Conservation (phyloP, 2,329 filamentous ascomycete genomes). For the Onygena corvina region DNA sequence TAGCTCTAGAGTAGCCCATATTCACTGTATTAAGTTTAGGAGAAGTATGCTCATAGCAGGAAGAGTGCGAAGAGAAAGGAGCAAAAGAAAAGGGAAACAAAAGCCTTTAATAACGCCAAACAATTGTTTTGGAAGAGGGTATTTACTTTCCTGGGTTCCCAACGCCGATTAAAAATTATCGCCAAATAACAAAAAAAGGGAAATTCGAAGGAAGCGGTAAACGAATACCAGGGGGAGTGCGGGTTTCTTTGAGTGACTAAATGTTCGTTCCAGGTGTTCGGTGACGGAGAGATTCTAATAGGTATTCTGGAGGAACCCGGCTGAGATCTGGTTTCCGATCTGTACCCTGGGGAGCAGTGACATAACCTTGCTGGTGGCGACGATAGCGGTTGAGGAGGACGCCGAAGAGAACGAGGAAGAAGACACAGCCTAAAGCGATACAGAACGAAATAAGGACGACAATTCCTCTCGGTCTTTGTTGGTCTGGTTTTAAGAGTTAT, state of each 20-base stretch:
- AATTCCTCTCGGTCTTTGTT: conserved; percentile 35
- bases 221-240: conserved; percentile 8
- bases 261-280: conserved; percentile 27
- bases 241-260: background rate
- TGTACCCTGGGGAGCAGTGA: conserved; percentile 34
- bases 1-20: conserved; percentile 11
- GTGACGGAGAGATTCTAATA: conserved; percentile 32
- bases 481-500: conserved; percentile 18
- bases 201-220: background rate
- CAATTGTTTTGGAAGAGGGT: conserved; percentile 25
- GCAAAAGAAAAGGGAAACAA: conserved; percentile 16
- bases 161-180: conserved; percentile 19
- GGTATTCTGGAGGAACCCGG: conserved; percentile 36
- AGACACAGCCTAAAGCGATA: conserved; percentile 37
- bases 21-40: conserved; percentile 14
- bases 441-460: conserved; percentile 38
- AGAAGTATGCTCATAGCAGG: conserved; percentile 16
- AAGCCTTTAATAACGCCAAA: conserved; percentile 4
- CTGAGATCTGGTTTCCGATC: conserved; percentile 37
- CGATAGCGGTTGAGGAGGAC: conserved; percentile 39
- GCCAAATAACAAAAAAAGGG: conserved; percentile 16
- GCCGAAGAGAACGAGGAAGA: conserved; percentile 37
- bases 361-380: conserved; percentile 37
- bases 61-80: conserved; percentile 7
- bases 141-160: conserved; percentile 21